phyloP scores from a whole-genome alignment of 768 basidiomycete species.

The Kwoniella mangroviensis region DNA sequence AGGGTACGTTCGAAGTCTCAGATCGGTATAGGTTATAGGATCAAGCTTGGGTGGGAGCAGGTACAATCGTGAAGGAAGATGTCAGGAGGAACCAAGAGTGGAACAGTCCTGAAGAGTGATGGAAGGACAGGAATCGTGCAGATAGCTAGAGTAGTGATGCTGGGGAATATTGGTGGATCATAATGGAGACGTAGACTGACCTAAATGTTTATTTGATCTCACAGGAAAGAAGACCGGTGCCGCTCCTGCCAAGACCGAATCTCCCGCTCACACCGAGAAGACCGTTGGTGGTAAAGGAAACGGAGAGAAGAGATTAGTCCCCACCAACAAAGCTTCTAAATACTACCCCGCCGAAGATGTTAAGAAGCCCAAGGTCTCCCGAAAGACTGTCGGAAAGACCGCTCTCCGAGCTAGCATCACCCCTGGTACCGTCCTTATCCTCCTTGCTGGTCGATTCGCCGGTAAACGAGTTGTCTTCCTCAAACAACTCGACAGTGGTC shows the following conservation, averaged over 20 bases:
- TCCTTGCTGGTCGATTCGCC: conserved; percentile 95
- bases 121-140: no score
- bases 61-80: background rate
- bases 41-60: background rate
- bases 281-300: conserved; percentile 85
- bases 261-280: conserved; percentile 74
- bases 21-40: background rate
- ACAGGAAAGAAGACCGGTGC: conserved; percentile 67
- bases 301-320: conserved; percentile 82
- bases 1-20: conserved; percentile 62
- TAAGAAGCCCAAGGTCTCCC: conserved; percentile 84
- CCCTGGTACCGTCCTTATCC: conserved; percentile 91
- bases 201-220: background rate
- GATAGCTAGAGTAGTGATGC: background rate
- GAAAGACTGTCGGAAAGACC: conserved; percentile 74
- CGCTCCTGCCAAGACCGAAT: conserved; percentile 66
- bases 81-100: background rate
- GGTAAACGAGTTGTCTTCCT: conserved; percentile 98
- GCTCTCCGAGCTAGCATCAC: conserved; percentile 84
- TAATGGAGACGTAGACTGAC: conserved; percentile 7
- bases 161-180: background rate
- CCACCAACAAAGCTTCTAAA: conserved; percentile 72
- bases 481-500: conserved; percentile 84
- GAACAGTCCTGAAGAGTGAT: background rate
- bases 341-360: conserved; percentile 77